A percentile compares a stretch with the other conserved stretches of the same genome.
Evolutionary conservation across 306 rosid species (phyloP).

Genomic region (Fragaria ananassa): DNA sequence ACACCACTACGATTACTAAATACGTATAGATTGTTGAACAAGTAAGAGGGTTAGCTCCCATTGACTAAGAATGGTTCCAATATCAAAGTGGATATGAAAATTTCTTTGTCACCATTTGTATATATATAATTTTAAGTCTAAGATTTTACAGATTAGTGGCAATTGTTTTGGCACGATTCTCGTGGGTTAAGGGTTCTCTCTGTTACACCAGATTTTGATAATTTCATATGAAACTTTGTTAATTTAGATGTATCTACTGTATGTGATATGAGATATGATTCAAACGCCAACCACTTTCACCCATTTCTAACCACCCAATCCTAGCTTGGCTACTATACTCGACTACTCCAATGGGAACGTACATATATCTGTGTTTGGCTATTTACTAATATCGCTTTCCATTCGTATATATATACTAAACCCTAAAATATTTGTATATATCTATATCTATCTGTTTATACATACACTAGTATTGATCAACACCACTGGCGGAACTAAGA

Average conservation of each 20-base stretch:
- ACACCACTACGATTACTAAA: background rate
- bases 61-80: constrained; percentile 26
- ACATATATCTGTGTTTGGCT: background rate
- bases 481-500: too few relatives aligned
- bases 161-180: constrained; percentile 37
- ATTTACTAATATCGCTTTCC: background rate
- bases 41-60: constrained; percentile 10
- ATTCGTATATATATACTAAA: background rate
- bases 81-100: constrained; percentile 24
- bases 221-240: background rate
- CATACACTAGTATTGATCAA: background rate
- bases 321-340: constrained; percentile 1
- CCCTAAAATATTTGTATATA: background rate
- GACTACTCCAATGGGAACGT: background rate
- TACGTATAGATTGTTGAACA: constrained; percentile 4
- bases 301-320: constrained; percentile 78
- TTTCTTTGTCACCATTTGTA: background rate
- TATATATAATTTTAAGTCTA: background rate
- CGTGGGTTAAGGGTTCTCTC: constrained; percentile 17
- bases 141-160: constrained; percentile 4
- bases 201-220: constrained; percentile 27
- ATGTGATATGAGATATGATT: constrained; percentile 14
- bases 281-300: constrained; percentile 82
- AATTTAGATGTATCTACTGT: constrained; percentile 8
- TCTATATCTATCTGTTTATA: background rate